These are phyloP conservation scores for Lathyrus sativus DNA, from an alignment of 306 rosid genomes.

Conservation along the genomic window DNA sequence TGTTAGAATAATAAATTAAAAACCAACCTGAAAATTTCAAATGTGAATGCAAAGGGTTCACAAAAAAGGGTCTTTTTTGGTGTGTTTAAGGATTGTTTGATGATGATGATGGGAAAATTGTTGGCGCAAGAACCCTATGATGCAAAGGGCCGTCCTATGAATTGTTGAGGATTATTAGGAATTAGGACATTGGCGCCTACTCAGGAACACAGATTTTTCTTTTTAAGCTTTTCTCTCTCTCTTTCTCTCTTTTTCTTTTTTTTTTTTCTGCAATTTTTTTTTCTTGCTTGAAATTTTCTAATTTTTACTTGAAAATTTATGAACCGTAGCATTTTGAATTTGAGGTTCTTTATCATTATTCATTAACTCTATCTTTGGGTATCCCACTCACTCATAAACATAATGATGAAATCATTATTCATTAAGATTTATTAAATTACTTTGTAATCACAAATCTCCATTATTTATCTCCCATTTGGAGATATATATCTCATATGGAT, in stretches of 20 bases:
- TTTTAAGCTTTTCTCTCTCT: conserved; percentile 30
- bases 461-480: too few species aligned
- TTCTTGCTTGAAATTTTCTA: conserved; percentile 3
- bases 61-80: background rate
- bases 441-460: too few species aligned
- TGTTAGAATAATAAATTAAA: background rate
- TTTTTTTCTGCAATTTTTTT: background rate
- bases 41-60: conserved; percentile 33
- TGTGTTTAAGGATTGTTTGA: background rate
- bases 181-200: conserved; percentile 43
- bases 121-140: conserved; percentile 36
- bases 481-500: too few species aligned
- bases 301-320: conserved; percentile 34
- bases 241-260: background rate
- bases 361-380: background rate
- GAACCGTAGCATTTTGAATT: conserved; percentile 34
- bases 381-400: background rate
- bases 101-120: conserved; percentile 14
- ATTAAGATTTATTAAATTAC: background rate
- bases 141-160: conserved; percentile 41
- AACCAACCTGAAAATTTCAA: conserved; percentile 35
- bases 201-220: conserved; percentile 13
- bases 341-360: background rate
- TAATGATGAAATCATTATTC: background rate
- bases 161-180: conserved; percentile 35